phyloP scores from a whole-genome alignment of 2,329 filamentous ascomycete genomes.

The Ramichloridium luteum region DNA sequence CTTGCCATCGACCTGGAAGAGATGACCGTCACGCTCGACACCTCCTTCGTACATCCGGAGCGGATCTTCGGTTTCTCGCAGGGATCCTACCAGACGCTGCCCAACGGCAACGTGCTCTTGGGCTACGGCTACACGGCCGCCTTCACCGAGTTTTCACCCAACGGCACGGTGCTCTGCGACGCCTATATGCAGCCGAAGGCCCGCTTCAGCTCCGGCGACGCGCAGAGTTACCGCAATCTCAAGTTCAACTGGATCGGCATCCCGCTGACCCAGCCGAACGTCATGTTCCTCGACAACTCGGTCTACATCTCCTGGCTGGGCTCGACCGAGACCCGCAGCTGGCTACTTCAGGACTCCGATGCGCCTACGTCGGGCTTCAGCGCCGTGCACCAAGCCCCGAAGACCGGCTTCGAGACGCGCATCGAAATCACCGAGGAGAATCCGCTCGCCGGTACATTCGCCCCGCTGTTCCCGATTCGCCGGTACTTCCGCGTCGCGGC shows the following conservation, averaged over 20 bases:
- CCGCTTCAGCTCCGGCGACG: conserved; percentile 26
- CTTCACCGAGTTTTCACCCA: conserved; percentile 29
- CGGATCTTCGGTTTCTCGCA: conserved; percentile 36
- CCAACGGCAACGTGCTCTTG: conserved; percentile 41
- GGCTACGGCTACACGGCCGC: conserved; percentile 39
- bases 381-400: conserved; percentile 12
- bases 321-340: conserved; percentile 30
- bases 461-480: conserved; percentile 7
- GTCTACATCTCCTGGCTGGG: conserved; percentile 41
- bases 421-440: conserved; percentile 7
- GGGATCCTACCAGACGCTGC: conserved; percentile 41
- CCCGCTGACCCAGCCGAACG: conserved; percentile 16
- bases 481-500: conserved; percentile 14
- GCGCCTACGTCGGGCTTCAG: conserved; percentile 3
- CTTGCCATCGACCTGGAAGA: conserved; percentile 16
- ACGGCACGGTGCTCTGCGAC: conserved; percentile 42
- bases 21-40: conserved; percentile 20
- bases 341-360: conserved; percentile 33
- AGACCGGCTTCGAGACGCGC: conserved; percentile 15
- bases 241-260: conserved; percentile 38
- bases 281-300: conserved; percentile 15
- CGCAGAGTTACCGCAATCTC: conserved; percentile 40
- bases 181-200: conserved; percentile 37
- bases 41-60: conserved; percentile 15
- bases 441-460: conserved; percentile 10